A percentile compares a stretch with the other conserved stretches of the same genome.
Evolutionary conservation across 129 eudicot genomes (phyloP).

Genomic region (Helianthus tuberosus): DNA sequence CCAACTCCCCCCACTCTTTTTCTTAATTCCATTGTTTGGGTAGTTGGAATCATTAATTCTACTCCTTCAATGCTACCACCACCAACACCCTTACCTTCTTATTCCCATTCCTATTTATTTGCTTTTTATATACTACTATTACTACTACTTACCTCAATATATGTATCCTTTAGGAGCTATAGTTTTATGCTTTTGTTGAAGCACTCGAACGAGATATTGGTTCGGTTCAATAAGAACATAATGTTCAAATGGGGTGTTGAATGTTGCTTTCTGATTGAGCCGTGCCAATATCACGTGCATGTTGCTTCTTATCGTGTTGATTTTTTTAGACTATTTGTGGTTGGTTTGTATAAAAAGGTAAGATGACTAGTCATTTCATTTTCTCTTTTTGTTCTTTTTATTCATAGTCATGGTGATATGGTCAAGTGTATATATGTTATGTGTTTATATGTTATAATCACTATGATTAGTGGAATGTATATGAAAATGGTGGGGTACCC

Average conservation of each 20-base stretch:
- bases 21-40: constrained; percentile 32
- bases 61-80: constrained; percentile 43
- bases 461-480: too few species aligned
- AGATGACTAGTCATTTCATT: not conserved
- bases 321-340: not conserved
- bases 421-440: too few species aligned
- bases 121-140: not conserved
- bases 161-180: not conserved
- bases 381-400: not conserved
- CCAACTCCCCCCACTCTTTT: constrained; percentile 42
- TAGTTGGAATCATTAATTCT: constrained; percentile 52
- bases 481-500: not conserved
- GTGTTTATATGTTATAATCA: too few species aligned
- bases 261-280: constrained; percentile 69
- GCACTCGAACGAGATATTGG: constrained; percentile 64
- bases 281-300: constrained; percentile 80
- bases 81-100: constrained; percentile 13
- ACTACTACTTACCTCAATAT: not conserved
- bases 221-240: constrained; percentile 68
- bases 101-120: constrained; percentile 26
- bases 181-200: constrained; percentile 1
- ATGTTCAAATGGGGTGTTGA: constrained; percentile 31
- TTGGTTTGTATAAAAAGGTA: constrained; percentile 2
- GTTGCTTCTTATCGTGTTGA: constrained; percentile 23
- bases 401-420: too few species aligned